Base-by-base conservation (phyloP, 192 early-diverging fungal genomes). In the Coemansia asiatica region DNA sequence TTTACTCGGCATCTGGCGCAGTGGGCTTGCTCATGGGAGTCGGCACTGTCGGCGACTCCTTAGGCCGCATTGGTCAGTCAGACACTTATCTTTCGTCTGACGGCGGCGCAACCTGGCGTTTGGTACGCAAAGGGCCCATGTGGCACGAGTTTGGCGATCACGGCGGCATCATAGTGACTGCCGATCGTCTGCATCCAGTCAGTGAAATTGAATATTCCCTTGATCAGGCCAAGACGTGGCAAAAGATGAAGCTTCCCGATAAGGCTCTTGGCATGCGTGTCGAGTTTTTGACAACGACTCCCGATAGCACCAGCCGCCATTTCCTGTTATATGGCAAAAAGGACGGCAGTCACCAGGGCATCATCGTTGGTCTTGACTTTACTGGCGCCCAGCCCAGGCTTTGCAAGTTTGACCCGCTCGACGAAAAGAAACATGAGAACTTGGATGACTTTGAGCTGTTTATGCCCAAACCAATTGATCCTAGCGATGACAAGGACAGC, bases 131-230 rank as follows among this genome's bases (percentile, higher is more conserved):
- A 54, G 92, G 92, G 29, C 89, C 95, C n/a, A 90, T 94, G 64
- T 84, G 92, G 75, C 93, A 89, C 71, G 94, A 95, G 68, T 93
- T 97, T 84, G 94, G 94, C 22, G 94, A 97, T 65, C 92, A 95
- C 60, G 97, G 97, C 12, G 89, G 84, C 6, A 81, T 99, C 28
- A 83, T 98, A 22, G 61, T 99, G 19, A 89, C 90, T 6, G 88
- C 92, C 53, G 94, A 98, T 64, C 90, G 94, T 56, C 85, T 85
- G 22, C 75, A 81, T 6, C 85, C 89, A 0, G 85, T 87, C 15
- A 76, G 86, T 28, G 71, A 78, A 25, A 63, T 92, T 21, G 84
- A 84, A 53, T 90, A 91, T 68, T 90, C 94, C 16, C 75, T 87
- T 44, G 90, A 97, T 70, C 90, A 90, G 58, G 97, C 95, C 44